phyloP scores from a whole-genome alignment of 345 rosid genomes.

The Camelina laxa region DNA sequence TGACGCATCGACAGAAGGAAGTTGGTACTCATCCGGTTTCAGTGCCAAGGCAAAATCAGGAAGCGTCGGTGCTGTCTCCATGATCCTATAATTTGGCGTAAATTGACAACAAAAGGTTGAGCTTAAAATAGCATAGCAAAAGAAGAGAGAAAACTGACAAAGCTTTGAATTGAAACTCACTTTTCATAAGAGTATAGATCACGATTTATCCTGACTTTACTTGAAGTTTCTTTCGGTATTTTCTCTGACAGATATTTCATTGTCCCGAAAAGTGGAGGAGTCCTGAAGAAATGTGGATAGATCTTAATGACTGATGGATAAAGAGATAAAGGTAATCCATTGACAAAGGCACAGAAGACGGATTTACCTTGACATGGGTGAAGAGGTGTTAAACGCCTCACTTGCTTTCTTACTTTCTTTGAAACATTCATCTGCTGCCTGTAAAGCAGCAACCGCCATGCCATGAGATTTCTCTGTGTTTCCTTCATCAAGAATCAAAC shows the following conservation, averaged over 20 bases:
- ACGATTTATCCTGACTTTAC: constrained; percentile 91
- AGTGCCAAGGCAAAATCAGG: constrained; percentile 92
- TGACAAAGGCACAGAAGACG: background rate
- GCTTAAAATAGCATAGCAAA: constrained; percentile 1
- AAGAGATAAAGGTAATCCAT: background rate
- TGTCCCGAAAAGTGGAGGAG: constrained; percentile 89
- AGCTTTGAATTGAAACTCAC: constrained; percentile 54
- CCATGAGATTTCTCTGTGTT: constrained; percentile 95
- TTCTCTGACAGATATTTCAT: constrained; percentile 89
- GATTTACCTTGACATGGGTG: constrained; percentile 86
- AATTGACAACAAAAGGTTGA: background rate
- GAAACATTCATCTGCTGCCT: constrained; percentile 90
- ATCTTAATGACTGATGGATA: constrained; percentile 12
- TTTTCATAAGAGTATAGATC: constrained; percentile 85
- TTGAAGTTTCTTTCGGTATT: constrained; percentile 89
- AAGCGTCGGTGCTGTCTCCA: constrained; percentile 92
- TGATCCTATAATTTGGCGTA: constrained; percentile 55
- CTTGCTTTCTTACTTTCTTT: constrained; percentile 82
- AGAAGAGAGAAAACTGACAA: constrained; percentile 4
- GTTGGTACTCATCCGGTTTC: constrained; percentile 88
- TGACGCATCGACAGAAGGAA: constrained; percentile 62
- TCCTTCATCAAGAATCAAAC: constrained; percentile 95
- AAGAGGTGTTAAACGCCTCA: constrained; percentile 69
- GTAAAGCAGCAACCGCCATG: constrained; percentile 96
- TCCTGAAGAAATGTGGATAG: constrained; percentile 55